Evolutionary conservation across 495 filamentous ascomycete genomes (phyloP), one percentile per base, ranked within the genome.

Genomic region (Aspergillus wentii): DNA sequence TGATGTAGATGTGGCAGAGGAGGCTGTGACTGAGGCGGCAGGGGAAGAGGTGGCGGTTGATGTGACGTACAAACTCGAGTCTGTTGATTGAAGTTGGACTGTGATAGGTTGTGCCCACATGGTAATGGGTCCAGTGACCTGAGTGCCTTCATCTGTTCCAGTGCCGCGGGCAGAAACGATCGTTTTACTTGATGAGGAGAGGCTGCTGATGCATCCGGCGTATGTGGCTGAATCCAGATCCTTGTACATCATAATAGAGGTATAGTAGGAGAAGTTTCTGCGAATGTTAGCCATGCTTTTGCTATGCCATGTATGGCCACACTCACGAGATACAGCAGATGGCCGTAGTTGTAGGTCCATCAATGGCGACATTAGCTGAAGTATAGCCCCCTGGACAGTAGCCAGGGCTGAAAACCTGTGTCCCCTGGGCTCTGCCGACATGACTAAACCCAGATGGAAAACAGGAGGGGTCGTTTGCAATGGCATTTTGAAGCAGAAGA

Each of bases 71-170:
- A 25, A 10, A 10, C 22, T 25, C 22, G 22, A 25, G 10, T 25
- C 22, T 25, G 22, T 25, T 25, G 22, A 5, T 25, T 25, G 22
- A 5, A 25, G 22, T 25, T 25, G 22, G 14, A 56, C 33, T 9
- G 35, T 40, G 13, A 56, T 46, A 15, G 52, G 40, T 17, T 56
- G 52, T 6, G 44, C 52, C 48, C 49, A 56, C 52, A 56, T 56
- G 2, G 52, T 56, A n/a, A 56, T 26, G 10, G 52, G 52, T 1
- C 48, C 52, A 3, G 30, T 17, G 26, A 43, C 28, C 19, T 36
- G 32, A 10, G 43, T 45, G 15, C 36, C 34, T 17, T 44, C 23
- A 9, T 15, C 20, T 5, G 18, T 17, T 10, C 10, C 10, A 6
- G 33, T 13, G 17, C 41, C 34, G 14, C 38, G 37, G 11, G 41